Evolutionary conservation across 805 yeast species (phyloP).

Genomic region (Saturnispora galanensis): DNA sequence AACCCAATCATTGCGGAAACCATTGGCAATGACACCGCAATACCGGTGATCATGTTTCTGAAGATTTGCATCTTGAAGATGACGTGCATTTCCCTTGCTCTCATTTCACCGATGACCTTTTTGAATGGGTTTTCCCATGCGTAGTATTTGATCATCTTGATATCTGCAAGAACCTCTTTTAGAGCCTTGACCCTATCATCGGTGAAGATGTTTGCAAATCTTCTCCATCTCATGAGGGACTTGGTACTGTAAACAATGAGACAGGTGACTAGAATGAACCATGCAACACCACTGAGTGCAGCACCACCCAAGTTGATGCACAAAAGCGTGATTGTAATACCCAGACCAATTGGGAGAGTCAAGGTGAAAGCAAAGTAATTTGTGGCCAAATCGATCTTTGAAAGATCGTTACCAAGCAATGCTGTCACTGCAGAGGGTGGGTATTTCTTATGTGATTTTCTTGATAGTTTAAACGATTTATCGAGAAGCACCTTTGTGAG

Average conservation of each 20-base stretch:
- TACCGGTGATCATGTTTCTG: slow-evolving; percentile 53
- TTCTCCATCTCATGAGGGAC: slow-evolving; percentile 45
- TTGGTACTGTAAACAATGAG: slow-evolving; percentile 39
- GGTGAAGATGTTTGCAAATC: slow-evolving; percentile 50
- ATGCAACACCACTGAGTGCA: slow-evolving; percentile 60
- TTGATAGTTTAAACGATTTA: slow-evolving; percentile 55
- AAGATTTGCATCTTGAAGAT: slow-evolving; percentile 55
- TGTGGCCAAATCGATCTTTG: slow-evolving; percentile 71
- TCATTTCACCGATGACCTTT: slow-evolving; percentile 40
- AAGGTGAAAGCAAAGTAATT: slow-evolving; percentile 56
- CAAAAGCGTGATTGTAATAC: slow-evolving; percentile 54
- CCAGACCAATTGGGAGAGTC: slow-evolving; percentile 54
- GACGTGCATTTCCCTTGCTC: slow-evolving; percentile 51
- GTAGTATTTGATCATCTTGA: slow-evolving; percentile 78
- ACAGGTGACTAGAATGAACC: slow-evolving; percentile 42
- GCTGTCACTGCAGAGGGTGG: slow-evolving; percentile 69
- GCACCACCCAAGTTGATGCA: slow-evolving; percentile 62
- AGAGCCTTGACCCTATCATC: slow-evolving; percentile 69
- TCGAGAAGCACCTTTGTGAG: slow-evolving; percentile 60
- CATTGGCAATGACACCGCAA: slow-evolving; percentile 57
- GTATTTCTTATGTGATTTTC: slow-evolving; percentile 45
- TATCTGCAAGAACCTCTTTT: slow-evolving; percentile 67
- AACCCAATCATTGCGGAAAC: slow-evolving; percentile 60
- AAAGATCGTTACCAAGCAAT: slow-evolving; percentile 69
- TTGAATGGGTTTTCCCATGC: slow-evolving; percentile 86